Percentiles rank a stretch among this genome's conserved stretches.
These are phyloP conservation scores for Zygoascus biomembranicola DNA, from an alignment of 805 yeast genomes.

Conservation along the genomic window DNA sequence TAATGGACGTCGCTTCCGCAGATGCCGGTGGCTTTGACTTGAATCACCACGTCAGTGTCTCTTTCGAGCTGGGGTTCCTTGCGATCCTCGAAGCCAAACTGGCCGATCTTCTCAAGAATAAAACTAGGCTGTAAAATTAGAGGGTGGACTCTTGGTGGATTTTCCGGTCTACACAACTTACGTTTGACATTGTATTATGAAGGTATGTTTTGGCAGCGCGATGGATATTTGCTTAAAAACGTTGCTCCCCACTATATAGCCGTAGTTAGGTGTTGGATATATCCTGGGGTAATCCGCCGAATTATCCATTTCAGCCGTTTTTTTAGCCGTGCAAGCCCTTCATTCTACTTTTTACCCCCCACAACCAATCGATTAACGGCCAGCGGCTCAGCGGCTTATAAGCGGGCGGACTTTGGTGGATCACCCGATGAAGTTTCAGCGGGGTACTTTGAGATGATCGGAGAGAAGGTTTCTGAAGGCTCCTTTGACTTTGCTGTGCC, in stretches of 20 bases:
- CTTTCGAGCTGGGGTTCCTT: conserved; percentile 56
- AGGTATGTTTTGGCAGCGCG: neutral
- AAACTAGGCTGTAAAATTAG: conserved; percentile 32
- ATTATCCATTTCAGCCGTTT: neutral
- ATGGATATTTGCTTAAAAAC: no score
- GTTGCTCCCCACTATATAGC: neutral
- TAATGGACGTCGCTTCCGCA: conserved; percentile 87
- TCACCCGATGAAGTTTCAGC: no score
- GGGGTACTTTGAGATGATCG: no score
- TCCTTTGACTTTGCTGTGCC: no score
- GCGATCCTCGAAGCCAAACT: conserved; percentile 57
- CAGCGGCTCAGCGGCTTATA: no score
- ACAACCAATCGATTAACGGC: no score
- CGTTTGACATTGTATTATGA: neutral
- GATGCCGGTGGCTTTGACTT: conserved; percentile 75
- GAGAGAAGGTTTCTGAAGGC: no score
- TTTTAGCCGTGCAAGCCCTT: no score
- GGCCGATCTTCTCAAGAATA: conserved; percentile 56
- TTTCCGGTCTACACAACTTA: neutral
- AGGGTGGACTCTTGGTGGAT: neutral
- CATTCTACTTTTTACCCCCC: no score
- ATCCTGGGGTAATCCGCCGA: neutral
- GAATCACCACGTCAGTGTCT: conserved; percentile 63
- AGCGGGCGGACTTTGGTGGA: no score
- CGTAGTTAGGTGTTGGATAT: neutral